phyloP scores from a whole-genome alignment of 208 protist genomes.

The Wallacemonas sp. region DNA sequence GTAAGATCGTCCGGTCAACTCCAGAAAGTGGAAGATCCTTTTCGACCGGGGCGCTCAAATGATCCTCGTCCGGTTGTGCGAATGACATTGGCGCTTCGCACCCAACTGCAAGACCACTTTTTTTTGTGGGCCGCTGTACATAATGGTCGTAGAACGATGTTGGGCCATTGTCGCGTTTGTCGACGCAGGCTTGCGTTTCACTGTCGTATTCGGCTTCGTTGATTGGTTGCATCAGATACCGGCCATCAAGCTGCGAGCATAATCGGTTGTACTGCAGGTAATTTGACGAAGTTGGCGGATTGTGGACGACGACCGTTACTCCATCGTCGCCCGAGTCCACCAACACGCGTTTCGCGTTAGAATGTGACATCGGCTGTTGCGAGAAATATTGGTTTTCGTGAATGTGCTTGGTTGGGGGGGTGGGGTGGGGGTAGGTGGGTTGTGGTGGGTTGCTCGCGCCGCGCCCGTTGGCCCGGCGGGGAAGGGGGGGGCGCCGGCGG shows the following conservation, averaged over 20 bases:
- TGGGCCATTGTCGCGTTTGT: slow-evolving; percentile 33
- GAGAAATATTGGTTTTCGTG: slow-evolving; percentile 25
- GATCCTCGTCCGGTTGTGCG: slow-evolving; percentile 24
- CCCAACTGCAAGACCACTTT: slow-evolving; percentile 42
- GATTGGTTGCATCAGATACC: slow-evolving; percentile 68
- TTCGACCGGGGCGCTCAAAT: slow-evolving; percentile 24
- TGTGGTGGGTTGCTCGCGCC: too few relatives aligned
- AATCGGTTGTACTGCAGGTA: slow-evolving; percentile 53
- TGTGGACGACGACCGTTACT: slow-evolving; percentile 32
- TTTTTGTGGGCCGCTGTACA: slow-evolving; percentile 31
- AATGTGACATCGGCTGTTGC: neutral
- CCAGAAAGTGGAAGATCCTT: slow-evolving; percentile 25
- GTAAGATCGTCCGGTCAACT: slow-evolving; percentile 21
- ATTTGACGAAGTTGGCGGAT: slow-evolving; percentile 42
- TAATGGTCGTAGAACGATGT: slow-evolving; percentile 64
- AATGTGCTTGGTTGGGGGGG: slow-evolving; percentile 10
- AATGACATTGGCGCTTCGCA: slow-evolving; percentile 35
- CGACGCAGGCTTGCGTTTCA: slow-evolving; percentile 69
- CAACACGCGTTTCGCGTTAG: neutral
- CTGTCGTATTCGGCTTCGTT: slow-evolving; percentile 75
- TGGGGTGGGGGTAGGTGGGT: neutral
- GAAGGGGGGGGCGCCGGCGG: too few relatives aligned
- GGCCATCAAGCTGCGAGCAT: slow-evolving; percentile 40
- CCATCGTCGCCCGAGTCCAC: slow-evolving; percentile 9
- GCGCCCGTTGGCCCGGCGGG: too few relatives aligned